Conservation (phyloP, 192 early-diverging fungal species). For the Coemansia erecta region DNA sequence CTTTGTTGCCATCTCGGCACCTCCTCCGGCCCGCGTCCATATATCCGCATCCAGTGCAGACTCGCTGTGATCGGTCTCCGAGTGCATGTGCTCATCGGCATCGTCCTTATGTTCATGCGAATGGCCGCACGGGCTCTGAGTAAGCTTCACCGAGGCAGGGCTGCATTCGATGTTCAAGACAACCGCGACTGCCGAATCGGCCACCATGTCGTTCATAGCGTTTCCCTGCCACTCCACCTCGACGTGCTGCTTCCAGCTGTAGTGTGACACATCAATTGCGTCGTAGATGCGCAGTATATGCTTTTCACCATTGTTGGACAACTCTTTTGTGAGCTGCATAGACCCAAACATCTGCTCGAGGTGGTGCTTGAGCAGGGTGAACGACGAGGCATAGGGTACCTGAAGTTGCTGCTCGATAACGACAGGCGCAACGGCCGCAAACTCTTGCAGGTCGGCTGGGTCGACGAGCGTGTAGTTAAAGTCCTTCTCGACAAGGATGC, state of each 20-base stretch:
- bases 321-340: conserved; percentile 32
- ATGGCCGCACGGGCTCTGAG: conserved; percentile 32
- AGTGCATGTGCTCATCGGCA: not conserved
- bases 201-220: conserved; percentile 92
- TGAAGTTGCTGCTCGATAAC: conserved; percentile 74
- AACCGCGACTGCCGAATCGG: conserved; percentile 87
- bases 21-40: conserved; percentile 16
- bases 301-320: conserved; percentile 15
- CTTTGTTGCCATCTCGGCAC: conserved; percentile 20
- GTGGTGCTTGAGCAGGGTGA: conserved; percentile 82
- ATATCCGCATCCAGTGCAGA: not conserved
- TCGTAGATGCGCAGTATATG: conserved; percentile 63
- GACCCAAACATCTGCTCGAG: conserved; percentile 94
- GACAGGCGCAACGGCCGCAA: conserved; percentile 73
- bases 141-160: conserved; percentile 83
- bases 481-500: conserved; percentile 85
- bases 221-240: conserved; percentile 90
- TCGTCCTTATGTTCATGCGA: conserved; percentile 11
- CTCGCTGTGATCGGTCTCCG: not conserved
- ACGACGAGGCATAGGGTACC: conserved; percentile 73
- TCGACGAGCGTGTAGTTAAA: conserved; percentile 87
- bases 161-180: conserved; percentile 81
- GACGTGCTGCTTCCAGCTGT: conserved; percentile 54
- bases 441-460: conserved; percentile 76
- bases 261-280: conserved; percentile 68